A percentile compares a stretch with the other conserved stretches of the same genome.
phyloP scores from a whole-genome alignment of 768 basidiomycete species.

The Butyriboletus loyo region DNA sequence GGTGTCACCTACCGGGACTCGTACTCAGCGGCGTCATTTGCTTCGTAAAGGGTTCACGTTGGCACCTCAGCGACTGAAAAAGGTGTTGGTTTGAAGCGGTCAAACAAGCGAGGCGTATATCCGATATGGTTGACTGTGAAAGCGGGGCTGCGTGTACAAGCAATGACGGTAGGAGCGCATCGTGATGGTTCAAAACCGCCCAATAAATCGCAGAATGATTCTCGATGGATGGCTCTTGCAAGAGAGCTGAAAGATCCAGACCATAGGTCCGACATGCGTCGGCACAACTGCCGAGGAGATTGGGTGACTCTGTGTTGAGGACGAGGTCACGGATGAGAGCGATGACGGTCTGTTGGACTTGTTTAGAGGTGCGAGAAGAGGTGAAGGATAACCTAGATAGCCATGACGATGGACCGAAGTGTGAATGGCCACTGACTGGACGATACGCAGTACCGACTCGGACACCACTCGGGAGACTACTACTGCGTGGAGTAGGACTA shows the following conservation, averaged over 20 bases:
- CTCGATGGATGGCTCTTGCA: constrained; percentile 65
- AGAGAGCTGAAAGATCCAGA: constrained; percentile 49
- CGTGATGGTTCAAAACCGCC: constrained; percentile 58
- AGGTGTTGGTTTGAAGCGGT: constrained; percentile 21
- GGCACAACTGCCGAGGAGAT: constrained; percentile 41
- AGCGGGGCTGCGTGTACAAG: constrained; percentile 51
- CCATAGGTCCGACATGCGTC: constrained; percentile 52
- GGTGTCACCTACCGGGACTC: constrained; percentile 6
- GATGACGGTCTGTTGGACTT: constrained; percentile 52
- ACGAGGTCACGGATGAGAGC: constrained; percentile 58
- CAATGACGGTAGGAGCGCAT: constrained; percentile 45
- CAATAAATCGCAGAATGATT: constrained; percentile 68
- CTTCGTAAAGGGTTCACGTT: constrained; percentile 7
- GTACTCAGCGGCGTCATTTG: constrained; percentile 11
- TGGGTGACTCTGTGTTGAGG: constrained; percentile 17
- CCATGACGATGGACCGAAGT: constrained; percentile 12
- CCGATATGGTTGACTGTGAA: constrained; percentile 44
- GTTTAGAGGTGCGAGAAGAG: constrained; percentile 34
- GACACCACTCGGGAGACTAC: neutral
- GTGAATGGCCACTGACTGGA: neutral
- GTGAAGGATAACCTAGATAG: constrained; percentile 17
- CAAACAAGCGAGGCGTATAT: constrained; percentile 66
- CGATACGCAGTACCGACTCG: neutral
- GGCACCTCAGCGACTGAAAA: constrained; percentile 25
- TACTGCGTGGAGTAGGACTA: neutral